Evolutionary conservation across 805 yeast genomes (phyloP).

Genomic region (Torulaspora maleeae): DNA sequence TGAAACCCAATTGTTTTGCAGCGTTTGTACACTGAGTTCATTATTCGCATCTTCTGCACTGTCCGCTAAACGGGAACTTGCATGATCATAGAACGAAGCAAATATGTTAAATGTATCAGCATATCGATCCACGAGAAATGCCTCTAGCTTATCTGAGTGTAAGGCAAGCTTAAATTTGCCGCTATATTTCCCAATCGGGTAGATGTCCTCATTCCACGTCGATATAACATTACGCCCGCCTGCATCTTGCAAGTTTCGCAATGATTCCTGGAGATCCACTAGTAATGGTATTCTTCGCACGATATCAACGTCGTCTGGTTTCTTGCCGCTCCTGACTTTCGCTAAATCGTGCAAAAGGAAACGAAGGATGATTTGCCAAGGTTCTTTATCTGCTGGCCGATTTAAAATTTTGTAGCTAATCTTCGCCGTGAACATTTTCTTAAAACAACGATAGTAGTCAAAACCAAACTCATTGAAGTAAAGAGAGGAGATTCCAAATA

Average conservation of each 20-base stretch:
- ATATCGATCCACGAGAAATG: constrained; percentile 16
- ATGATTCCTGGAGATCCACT: constrained; percentile 7
- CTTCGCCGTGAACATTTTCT: constrained; percentile 31
- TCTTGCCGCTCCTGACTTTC: constrained; percentile 5
- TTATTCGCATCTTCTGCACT: constrained; percentile 12
- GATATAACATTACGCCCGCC: constrained; percentile 10
- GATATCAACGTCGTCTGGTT: constrained; percentile 4
- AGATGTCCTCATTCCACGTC: constrained; percentile 19
- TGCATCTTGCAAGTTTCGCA: constrained; percentile 5
- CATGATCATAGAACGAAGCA: constrained; percentile 27
- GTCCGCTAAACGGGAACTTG: constrained; percentile 20
- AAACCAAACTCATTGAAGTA: constrained; percentile 32
- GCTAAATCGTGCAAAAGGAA: constrained; percentile 22
- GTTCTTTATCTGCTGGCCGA: constrained; percentile 21
- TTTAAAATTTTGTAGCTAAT: constrained; percentile 27
- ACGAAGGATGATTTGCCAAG: constrained; percentile 29
- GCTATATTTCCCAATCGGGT: constrained; percentile 19
- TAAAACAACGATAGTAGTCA: constrained; percentile 31
- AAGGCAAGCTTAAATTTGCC: constrained; percentile 13
- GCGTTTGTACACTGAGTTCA: neutral
- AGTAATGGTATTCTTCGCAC: constrained; percentile 8
- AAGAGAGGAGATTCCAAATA: constrained; percentile 24
- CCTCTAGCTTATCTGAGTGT: constrained; percentile 15
- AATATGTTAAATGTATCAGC: constrained; percentile 20
- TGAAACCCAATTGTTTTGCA: neutral